Evolutionary conservation across 2,329 filamentous ascomycete genomes (phyloP), one percentile per base, ranked within the genome.

Genomic region (Leptographium flavum): DNA sequence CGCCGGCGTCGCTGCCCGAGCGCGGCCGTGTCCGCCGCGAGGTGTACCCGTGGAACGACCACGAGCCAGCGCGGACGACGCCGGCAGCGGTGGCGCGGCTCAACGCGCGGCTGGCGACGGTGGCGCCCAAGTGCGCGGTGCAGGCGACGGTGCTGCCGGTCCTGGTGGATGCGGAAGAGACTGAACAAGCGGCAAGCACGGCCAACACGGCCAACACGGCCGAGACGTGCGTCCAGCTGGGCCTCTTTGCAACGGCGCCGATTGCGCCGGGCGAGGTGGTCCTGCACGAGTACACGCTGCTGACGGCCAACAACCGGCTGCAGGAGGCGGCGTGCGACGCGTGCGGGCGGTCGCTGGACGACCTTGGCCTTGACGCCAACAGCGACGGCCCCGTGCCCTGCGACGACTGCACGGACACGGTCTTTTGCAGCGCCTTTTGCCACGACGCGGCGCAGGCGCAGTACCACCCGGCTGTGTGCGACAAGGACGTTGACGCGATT

Each of bases 291-390:
- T 84, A 82, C 49, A 92, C 87, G 9, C 73, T 94, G 8, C 67
- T 98, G 35, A 94, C 88, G 2, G 88, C 86, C 39, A 92, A 90
- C 54, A 92, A 92, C 58, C 79, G 87, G 27, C 73, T 92, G 13
- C 87, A 93, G 58, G 87, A 94, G 50, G 72, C 83, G 5, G 73
- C 90, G 27, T 96, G 90, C 61, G 90, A 96, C 61, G 87, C 87
- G 14, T 96, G 90, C 60, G 87, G 87, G 55, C 71, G 74, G 8
- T 75, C 77, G 22, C 71, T 93, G 6, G 84, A 83, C 1, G 70
- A 71, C 0, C 64, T 84, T 23, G 65, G 64, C 22, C 60, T 60
- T 42, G 61, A 71, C 9, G 66, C 56, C 42, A 62, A 57, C 45
- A 72, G 66, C 14, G 65, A 76, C 35, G 70, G 61, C 50, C 81